Conservation (phyloP, 176 grass and related monocot genomes). For the Carex cristatella region DNA sequence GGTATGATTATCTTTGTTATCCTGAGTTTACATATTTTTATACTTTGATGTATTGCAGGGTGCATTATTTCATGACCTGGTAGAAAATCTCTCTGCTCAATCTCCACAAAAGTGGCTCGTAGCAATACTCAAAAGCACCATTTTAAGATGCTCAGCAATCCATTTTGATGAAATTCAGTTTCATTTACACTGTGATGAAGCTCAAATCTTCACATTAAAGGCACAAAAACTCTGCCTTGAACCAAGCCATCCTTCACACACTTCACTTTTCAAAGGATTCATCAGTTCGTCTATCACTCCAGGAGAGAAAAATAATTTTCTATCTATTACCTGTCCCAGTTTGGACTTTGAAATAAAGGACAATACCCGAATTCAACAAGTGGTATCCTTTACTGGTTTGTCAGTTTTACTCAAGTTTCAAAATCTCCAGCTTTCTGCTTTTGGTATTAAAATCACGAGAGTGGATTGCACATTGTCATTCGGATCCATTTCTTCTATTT, state of each 20-base stretch:
- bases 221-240: slow-evolving; percentile 41
- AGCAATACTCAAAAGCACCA: slow-evolving; percentile 28
- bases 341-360: slow-evolving; percentile 63
- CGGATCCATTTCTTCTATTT: slow-evolving; percentile 36
- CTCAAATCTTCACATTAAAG: slow-evolving; percentile 18
- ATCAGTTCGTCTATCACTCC: slow-evolving; percentile 37
- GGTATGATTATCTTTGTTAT: background rate
- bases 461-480: slow-evolving; percentile 37
- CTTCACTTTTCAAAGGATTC: slow-evolving; percentile 61
- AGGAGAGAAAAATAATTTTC: slow-evolving; percentile 36
- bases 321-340: slow-evolving; percentile 40
- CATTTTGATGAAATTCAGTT: slow-evolving; percentile 28
- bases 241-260: slow-evolving; percentile 41
- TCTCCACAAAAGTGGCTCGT: slow-evolving; percentile 43
- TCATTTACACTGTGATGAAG: slow-evolving; percentile 19
- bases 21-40: background rate
- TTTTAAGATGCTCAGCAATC: slow-evolving; percentile 55
- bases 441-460: slow-evolving; percentile 43
- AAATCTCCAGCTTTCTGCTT: slow-evolving; percentile 41
- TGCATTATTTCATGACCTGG: slow-evolving; percentile 49
- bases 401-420: slow-evolving; percentile 43
- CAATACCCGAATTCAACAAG: slow-evolving; percentile 34
- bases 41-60: slow-evolving; percentile 43
- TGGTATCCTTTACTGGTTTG: slow-evolving; percentile 42
- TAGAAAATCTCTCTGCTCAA: slow-evolving; percentile 41